A percentile compares a stretch with the other conserved stretches of the same genome.
Conservation (phyloP, 352 stramenopile genomes). For the Pythium diclinum region DNA sequence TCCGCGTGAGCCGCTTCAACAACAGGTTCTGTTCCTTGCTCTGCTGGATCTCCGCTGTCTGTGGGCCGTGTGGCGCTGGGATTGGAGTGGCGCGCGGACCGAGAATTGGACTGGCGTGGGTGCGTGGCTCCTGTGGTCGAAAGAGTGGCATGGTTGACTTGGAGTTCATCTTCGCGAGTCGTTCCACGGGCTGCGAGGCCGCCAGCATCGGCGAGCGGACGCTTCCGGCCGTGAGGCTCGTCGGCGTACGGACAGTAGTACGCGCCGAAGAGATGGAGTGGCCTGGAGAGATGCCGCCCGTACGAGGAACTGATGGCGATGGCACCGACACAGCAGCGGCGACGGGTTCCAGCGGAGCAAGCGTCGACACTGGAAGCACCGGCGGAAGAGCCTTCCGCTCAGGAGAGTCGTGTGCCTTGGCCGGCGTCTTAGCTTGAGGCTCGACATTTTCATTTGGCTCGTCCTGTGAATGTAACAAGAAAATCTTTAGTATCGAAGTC, state of each 20-base stretch:
- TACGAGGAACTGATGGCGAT: neutral
- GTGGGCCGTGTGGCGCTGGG: conserved; percentile 17
- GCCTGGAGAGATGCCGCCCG: conserved; percentile 23
- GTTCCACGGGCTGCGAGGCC: conserved; percentile 38
- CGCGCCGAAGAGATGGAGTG: conserved; percentile 19
- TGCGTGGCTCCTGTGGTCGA: conserved; percentile 22
- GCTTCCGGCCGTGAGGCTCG: neutral
- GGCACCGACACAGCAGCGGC: neutral
- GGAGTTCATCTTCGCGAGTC: conserved; percentile 64
- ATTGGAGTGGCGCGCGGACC: conserved; percentile 36
- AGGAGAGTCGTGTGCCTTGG: conserved; percentile 8
- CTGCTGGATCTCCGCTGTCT: conserved; percentile 5
- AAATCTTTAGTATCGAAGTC: neutral
- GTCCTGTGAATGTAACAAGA: neutral
- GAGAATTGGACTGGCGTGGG: conserved; percentile 47
- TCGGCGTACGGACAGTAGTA: conserved; percentile 6
- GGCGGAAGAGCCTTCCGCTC: conserved; percentile 17
- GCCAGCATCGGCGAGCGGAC: conserved; percentile 41
- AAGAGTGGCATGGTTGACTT: conserved; percentile 27
- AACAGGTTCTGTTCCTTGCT: conserved; percentile 28
- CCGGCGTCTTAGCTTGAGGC: neutral
- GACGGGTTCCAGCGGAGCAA: neutral
- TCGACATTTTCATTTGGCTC: neutral
- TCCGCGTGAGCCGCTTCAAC: conserved; percentile 43
- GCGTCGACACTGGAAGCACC: conserved; percentile 18